These are phyloP conservation scores for Solanum phureja DNA, from an alignment of 257 asterid genomes.

Conservation along the genomic window DNA sequence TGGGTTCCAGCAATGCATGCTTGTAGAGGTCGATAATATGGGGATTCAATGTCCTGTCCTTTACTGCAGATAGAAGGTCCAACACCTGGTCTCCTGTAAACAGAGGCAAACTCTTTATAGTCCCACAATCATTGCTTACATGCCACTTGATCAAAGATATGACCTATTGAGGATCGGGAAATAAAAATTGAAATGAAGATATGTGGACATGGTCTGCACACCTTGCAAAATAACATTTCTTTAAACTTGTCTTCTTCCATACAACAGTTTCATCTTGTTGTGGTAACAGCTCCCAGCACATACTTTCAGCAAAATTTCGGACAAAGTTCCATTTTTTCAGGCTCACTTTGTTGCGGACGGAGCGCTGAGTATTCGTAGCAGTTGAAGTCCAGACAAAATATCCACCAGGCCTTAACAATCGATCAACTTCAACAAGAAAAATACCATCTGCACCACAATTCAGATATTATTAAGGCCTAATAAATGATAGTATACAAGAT, in stretches of 20 bases:
- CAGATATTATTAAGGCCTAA: neutral
- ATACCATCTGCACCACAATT: conserved; percentile 57
- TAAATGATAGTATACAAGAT: neutral
- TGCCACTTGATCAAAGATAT: neutral
- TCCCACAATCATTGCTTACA: neutral
- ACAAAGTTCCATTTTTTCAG: conserved; percentile 79
- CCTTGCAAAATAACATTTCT: conserved; percentile 69
- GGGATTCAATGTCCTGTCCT: conserved; percentile 70
- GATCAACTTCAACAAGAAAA: conserved; percentile 77
- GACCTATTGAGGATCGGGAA: neutral
- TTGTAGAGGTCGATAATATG: conserved; percentile 82
- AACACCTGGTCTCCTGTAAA: conserved; percentile 67
- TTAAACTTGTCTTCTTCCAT: conserved; percentile 86
- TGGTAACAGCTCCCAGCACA: conserved; percentile 89
- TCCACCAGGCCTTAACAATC: conserved; percentile 95
- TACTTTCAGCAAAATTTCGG: conserved; percentile 41
- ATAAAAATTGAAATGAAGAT: neutral
- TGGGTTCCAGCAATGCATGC: conserved; percentile 86
- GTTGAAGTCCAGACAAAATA: conserved; percentile 99
- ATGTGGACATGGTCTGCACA: neutral
- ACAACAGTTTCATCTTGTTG: conserved; percentile 95
- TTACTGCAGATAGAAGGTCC: conserved; percentile 65
- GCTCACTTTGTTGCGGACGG: conserved; percentile 61
- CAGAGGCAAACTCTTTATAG: neutral
- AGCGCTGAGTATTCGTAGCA: conserved; percentile 59